These are phyloP conservation scores for Acmispon strigosus DNA, from an alignment of 306 rosid genomes.

Conservation along the genomic window DNA sequence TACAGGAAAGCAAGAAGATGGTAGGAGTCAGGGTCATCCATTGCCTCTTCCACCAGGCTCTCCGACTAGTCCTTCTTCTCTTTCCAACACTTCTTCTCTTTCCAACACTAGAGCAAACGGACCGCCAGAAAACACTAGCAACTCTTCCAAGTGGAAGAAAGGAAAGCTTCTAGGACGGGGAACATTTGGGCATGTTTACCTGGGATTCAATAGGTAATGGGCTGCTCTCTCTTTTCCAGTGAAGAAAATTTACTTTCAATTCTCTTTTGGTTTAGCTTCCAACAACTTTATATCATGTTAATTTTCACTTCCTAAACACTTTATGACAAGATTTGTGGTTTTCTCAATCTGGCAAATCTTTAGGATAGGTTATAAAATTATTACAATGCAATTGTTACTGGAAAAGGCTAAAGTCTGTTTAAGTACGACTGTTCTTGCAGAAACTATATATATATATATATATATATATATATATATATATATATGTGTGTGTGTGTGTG, in stretches of 20 bases:
- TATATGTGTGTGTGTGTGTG: not conserved
- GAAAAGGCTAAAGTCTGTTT: not conserved
- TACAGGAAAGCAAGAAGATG: constrained; percentile 71
- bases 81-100: constrained; percentile 46
- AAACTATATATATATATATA: not conserved
- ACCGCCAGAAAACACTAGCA: constrained; percentile 29
- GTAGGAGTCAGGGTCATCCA: constrained; percentile 61
- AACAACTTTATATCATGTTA: constrained; percentile 3
- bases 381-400: not conserved
- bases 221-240: not conserved
- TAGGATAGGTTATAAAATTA: constrained; percentile 5
- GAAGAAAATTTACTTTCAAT: constrained; percentile 9
- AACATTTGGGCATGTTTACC: constrained; percentile 92
- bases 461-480: not conserved
- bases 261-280: not conserved
- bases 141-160: constrained; percentile 72
- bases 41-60: constrained; percentile 97
- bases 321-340: not conserved
- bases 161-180: constrained; percentile 97
- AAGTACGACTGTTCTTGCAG: constrained; percentile 5
- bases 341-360: not conserved
- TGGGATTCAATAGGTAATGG: constrained; percentile 82
- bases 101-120: constrained; percentile 33
- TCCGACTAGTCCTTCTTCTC: constrained; percentile 75
- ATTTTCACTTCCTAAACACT: constrained; percentile 1